Base-by-base conservation (phyloP, 306 rosid species). In the Dicorynia guianensis region DNA sequence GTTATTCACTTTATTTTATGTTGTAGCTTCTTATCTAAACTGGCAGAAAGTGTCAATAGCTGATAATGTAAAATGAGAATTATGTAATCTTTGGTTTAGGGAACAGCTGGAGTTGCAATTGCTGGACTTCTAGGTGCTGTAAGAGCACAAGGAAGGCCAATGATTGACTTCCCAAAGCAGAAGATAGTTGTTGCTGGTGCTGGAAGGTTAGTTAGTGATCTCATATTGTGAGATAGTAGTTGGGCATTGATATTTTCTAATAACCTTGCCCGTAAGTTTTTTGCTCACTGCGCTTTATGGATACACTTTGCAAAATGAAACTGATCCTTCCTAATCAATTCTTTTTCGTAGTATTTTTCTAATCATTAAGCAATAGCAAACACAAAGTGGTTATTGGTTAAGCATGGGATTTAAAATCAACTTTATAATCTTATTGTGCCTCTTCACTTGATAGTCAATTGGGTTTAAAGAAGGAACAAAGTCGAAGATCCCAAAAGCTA, bases 121-220 rank as follows among this genome's bases (percentile, higher is more conserved):
- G 99, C 99, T 75, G 99, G 99, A 47, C 99, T 96, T 75, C 84
- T 96, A 80, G 96, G 99, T 58, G 98, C 99, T 76, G 99, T 96
- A 56, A 89, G 99, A 85, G 99, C 98, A 18, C 99, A 96, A 89
- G 99, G 98, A 79, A 90, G 96, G 85, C 84, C 97, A 63, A 90
- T 96, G 99, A 92, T 96, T 76, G 99, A 96, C 85, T 96, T 96
- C 70, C 98, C 99, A 49, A 96, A 92, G 79, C 95, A 87, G 70
- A 96, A 90, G 90, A 96, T 96, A 77, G 99, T 96, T 84, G 99
- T 96, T 75, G 99, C 99, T 65, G 99, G 99, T 82, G 99, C 99
- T 85, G 99, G 99, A 88, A 96, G 99, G 99, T 92, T 77, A 71
- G 88, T 65, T 59, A 18, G 47, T 81, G 50, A 67, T 59, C 17